These are phyloP conservation scores for Yamadazyma sp. DNA, from an alignment of 1,139 yeast species.

Conservation along the genomic window DNA sequence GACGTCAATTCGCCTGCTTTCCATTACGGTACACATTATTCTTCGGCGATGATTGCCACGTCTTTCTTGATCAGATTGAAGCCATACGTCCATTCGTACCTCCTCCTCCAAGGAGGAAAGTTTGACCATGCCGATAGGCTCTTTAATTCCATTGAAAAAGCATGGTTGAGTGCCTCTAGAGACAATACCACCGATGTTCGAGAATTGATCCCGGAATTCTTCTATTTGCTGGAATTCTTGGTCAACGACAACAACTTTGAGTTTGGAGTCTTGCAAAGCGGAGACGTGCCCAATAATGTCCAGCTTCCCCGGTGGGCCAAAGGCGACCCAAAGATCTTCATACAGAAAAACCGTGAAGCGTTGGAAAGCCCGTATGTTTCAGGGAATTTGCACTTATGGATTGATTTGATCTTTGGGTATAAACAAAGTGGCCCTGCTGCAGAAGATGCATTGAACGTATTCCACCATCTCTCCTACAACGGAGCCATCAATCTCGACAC, in stretches of 20 bases:
- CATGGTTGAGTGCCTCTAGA: constrained; percentile 76
- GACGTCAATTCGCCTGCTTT: constrained; percentile 67
- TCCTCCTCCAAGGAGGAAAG: constrained; percentile 78
- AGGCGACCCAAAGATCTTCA: constrained; percentile 67
- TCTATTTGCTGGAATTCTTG: constrained; percentile 73
- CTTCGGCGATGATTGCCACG: constrained; percentile 89
- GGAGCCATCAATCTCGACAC: constrained; percentile 78
- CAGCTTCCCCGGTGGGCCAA: constrained; percentile 80
- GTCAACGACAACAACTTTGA: constrained; percentile 61
- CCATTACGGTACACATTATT: constrained; percentile 90
- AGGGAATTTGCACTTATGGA: constrained; percentile 74
- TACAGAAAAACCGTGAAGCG: constrained; percentile 75
- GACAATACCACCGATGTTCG: constrained; percentile 86
- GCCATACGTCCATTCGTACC: constrained; percentile 78
- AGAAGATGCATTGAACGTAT: constrained; percentile 64
- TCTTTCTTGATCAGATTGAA: constrained; percentile 71
- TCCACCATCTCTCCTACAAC: constrained; percentile 77
- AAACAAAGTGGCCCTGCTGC: constrained; percentile 77
- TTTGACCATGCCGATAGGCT: constrained; percentile 86
- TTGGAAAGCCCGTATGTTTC: constrained; percentile 80
- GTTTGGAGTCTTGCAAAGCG: constrained; percentile 68
- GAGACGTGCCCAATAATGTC: constrained; percentile 59
- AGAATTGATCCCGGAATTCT: constrained; percentile 83
- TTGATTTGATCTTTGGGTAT: constrained; percentile 76
- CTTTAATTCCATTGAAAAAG: constrained; percentile 66